Conservation (phyloP, 139 green algal species). For the Chlorella sorokiniana region DNA sequence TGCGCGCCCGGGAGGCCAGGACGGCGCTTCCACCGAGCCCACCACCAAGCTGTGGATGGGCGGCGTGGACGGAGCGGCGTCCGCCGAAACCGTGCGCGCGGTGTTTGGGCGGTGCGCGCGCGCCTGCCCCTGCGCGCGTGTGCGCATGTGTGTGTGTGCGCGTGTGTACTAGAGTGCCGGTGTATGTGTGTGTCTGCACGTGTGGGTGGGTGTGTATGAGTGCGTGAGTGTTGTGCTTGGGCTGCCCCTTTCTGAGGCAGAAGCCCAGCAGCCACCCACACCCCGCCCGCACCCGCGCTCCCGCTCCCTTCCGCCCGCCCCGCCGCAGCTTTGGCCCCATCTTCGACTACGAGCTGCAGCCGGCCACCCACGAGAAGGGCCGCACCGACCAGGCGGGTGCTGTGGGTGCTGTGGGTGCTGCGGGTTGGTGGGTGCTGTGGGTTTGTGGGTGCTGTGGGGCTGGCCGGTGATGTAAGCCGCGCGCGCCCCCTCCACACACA, state of each 20-base stretch:
- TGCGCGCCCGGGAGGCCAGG: constrained; percentile 16
- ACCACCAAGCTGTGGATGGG: constrained; percentile 44
- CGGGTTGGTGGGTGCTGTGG: not conserved
- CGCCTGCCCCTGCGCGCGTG: not conserved
- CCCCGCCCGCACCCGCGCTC: not conserved
- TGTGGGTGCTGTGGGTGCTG: not conserved
- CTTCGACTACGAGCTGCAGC: constrained; percentile 33
- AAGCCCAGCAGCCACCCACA: too few relatives aligned
- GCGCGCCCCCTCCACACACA: too few relatives aligned
- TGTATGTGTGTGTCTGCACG: not conserved
- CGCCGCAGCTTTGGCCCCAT: constrained; percentile 26
- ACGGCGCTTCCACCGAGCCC: constrained; percentile 4
- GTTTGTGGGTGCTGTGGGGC: too few relatives aligned
- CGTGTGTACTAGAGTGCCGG: not conserved
- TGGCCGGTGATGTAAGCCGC: too few relatives aligned
- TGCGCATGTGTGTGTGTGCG: not conserved
- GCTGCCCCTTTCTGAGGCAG: too few relatives aligned
- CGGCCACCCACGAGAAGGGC: constrained; percentile 23
- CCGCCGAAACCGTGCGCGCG: not conserved
- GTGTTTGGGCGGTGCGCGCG: constrained; percentile 23
- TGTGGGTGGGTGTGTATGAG: not conserved
- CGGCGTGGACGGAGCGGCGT: constrained; percentile 18
- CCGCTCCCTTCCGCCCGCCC: not conserved
- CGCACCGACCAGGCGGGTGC: constrained; percentile 20
- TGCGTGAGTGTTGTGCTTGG: not conserved